A percentile compares a stretch with the other conserved stretches of the same genome.
Evolutionary conservation across 2,329 filamentous ascomycete species (phyloP).

Genomic region (Ceratocystis huliohia): DNA sequence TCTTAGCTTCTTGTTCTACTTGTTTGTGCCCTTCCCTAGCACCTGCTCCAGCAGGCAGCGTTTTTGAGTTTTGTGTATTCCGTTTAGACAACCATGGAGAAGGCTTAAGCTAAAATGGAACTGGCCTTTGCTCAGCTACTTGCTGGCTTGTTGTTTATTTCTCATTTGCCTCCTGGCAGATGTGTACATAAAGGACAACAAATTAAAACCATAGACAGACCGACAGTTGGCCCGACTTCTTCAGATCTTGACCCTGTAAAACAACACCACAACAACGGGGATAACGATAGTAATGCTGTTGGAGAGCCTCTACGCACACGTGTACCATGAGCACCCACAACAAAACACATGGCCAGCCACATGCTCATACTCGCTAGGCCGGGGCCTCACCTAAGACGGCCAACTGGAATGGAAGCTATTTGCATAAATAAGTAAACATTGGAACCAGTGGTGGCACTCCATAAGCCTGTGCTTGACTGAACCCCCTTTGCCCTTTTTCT

Average conservation of each 20-base stretch:
- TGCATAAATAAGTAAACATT: too few relatives aligned
- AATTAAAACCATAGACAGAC: not conserved
- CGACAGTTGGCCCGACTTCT: not conserved
- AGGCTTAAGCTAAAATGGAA: too few relatives aligned
- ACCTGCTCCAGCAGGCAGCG: not conserved
- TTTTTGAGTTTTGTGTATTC: not conserved
- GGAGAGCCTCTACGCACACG: not conserved
- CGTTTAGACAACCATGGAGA: not conserved
- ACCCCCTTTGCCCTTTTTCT: too few relatives aligned
- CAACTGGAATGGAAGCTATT: too few relatives aligned
- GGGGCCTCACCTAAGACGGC: too few relatives aligned
- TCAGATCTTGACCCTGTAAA: not conserved
- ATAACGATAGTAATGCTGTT: not conserved
- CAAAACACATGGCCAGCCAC: too few relatives aligned
- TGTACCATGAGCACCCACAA: not conserved
- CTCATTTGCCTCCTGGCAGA: not conserved
- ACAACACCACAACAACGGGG: not conserved
- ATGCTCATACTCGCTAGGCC: too few relatives aligned
- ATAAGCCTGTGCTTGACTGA: too few relatives aligned
- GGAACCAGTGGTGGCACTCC: too few relatives aligned
- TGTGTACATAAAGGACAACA: not conserved
- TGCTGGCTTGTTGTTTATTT: not conserved
- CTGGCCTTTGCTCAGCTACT: too few relatives aligned
- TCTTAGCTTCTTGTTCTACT: not conserved
- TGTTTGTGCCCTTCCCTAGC: too few relatives aligned